phyloP scores from a whole-genome alignment of 148 eudicot genomes.

The Camellia sinensis region DNA sequence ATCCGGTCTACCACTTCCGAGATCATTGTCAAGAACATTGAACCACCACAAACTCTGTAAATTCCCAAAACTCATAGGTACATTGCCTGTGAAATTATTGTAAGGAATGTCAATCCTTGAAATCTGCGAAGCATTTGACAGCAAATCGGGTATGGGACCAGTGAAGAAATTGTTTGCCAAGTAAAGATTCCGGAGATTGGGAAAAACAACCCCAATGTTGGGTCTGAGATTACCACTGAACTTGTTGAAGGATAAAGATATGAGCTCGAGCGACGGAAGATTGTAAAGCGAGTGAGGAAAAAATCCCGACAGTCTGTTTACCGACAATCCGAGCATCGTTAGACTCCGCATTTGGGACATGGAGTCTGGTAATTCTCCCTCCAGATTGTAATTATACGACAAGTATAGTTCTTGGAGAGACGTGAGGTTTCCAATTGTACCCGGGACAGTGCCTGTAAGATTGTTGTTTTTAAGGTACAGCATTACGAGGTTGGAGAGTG shows the following conservation, averaged over 20 bases:
- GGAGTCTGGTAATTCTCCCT: constrained; percentile 19
- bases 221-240: constrained; percentile 11
- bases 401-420: constrained; percentile 20
- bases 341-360: constrained; percentile 15
- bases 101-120: not conserved
- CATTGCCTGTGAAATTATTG: constrained; percentile 29
- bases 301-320: constrained; percentile 13
- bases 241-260: constrained; percentile 10
- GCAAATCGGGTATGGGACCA: constrained; percentile 15
- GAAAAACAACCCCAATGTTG: constrained; percentile 23
- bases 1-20: constrained; percentile 21
- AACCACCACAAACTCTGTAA: constrained; percentile 20
- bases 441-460: constrained; percentile 27
- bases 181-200: constrained; percentile 11
- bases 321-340: constrained; percentile 1
- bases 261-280: constrained; percentile 9
- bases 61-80: constrained; percentile 26
- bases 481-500: constrained; percentile 22
- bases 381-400: constrained; percentile 19
- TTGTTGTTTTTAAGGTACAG: constrained; percentile 28
- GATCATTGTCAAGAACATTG: constrained; percentile 21
- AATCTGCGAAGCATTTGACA: constrained; percentile 19
- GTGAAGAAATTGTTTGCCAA: constrained; percentile 14
- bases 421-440: constrained; percentile 32
- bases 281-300: constrained; percentile 24